These are phyloP conservation scores for Geopyxis carbonaria DNA, from an alignment of 495 filamentous ascomycete species.

Conservation along the genomic window DNA sequence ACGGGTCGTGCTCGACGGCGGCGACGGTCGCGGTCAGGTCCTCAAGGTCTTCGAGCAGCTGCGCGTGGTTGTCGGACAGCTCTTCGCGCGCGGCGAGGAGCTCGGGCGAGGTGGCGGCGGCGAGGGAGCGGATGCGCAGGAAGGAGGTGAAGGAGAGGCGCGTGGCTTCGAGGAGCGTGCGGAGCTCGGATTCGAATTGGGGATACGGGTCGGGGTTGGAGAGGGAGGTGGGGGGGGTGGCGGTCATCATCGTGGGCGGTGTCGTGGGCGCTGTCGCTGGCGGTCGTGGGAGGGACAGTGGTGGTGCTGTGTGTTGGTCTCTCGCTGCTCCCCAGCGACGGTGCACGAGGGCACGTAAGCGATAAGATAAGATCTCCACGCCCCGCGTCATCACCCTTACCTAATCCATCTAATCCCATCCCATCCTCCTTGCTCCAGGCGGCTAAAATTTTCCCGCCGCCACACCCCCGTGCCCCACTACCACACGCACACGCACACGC, in stretches of 20 bases:
- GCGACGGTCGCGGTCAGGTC: slow-evolving; percentile 79
- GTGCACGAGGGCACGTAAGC: too few relatives aligned
- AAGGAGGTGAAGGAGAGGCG: slow-evolving; percentile 84
- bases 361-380: too few relatives aligned
- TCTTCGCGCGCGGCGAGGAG: slow-evolving; percentile 67
- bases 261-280: slow-evolving; percentile 9
- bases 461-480: too few relatives aligned
- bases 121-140: slow-evolving; percentile 79
- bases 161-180: slow-evolving; percentile 57
- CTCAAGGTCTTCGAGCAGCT: slow-evolving; percentile 68
- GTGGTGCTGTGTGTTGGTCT: too few relatives aligned
- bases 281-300: too few relatives aligned
- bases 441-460: too few relatives aligned
- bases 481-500: too few relatives aligned
- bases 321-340: too few relatives aligned
- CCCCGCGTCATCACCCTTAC: too few relatives aligned
- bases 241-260: slow-evolving; percentile 46
- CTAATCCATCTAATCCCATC: too few relatives aligned
- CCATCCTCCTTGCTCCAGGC: too few relatives aligned
- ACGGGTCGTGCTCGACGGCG: slow-evolving; percentile 72
- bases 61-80: slow-evolving; percentile 56
- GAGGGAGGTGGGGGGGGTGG: too few relatives aligned
- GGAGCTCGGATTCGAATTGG: slow-evolving; percentile 83
- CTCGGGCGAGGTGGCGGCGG: slow-evolving; percentile 54
- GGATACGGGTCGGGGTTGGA: slow-evolving; percentile 73